Base-by-base conservation (phyloP, 257 asterid species). In the Pogostemon cablin region DNA sequence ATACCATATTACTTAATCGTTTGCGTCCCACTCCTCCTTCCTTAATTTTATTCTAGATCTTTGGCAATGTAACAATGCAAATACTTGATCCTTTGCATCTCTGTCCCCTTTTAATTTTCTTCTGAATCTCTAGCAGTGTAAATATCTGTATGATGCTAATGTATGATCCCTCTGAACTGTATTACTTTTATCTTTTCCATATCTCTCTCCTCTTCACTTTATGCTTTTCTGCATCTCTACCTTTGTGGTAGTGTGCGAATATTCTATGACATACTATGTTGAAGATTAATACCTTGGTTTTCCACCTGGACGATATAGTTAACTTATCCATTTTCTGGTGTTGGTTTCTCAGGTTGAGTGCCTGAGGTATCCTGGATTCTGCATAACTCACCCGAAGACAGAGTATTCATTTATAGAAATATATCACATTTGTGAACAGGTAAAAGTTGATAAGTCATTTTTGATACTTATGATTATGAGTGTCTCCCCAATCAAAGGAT, bases 341-440 rank as follows among this genome's bases (percentile, higher is more conserved):
- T 54, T 69, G 66, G 58, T 65, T 64, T 50, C 66, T 71, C 80
- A 90, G 98, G 96, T 93, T 60, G 98, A 93, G 82, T 93, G 96
- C 80, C 95, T 98, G 1, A 93, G 85, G 77, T 93, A 86, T 78
- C 99, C 99, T 39, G 98, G 98, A 73, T 93, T 93, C 84, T 93
- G 99, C 83, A 77, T 93, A 75, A 81, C 99, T 6, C 90, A 95
- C 62, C 96, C 89, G 81, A 82, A 82, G 91, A 87, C 85, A 74
- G 96, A 93, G 72, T 93, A 89, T 75, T 98, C 99, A 11, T 91
- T 93, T 65, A 74, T 91, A 9, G 98, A 93, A 84, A 75, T 93
- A 59, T 93, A 89, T 78, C 93, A 91, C 82, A 87, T 87, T 82
- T 96, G 96, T 64, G 88, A 87, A 80, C 98, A 89, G 82, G 98